Evolutionary conservation across 805 yeast species (phyloP), one percentile per base, ranked within the genome.

Genomic region (Wickerhamiella domercqiae): DNA sequence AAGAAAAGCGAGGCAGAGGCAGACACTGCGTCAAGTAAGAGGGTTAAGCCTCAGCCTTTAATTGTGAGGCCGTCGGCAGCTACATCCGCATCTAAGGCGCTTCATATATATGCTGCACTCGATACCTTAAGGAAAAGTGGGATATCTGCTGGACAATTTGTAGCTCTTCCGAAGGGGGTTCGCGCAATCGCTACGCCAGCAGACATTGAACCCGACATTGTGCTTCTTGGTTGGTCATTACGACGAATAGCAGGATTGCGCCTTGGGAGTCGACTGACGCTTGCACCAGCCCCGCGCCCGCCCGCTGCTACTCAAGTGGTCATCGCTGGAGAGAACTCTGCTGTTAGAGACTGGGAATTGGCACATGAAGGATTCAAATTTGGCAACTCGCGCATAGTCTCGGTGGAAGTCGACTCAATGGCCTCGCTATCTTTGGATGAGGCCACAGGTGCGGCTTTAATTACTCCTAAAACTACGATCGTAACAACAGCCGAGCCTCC

Each of bases 251-350:
- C 64, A 9, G 67, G 63, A 30, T 44, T 67, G 1, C 41, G 67
- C 3, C 54, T 68, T 4, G 78, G 78, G 32, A 76, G 71, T 39
- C 52, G 75, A 32, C 44, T 71, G 16, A 59, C 60, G 21, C 45
- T 87, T 0, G 49, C 52, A 9, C 75, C 67, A 46, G 59, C 56
- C 4, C 47, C 54, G 2, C 78, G 71, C 39, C 82, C 84, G 3
- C 56, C 54, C 2, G 62, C 57, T 39, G 70, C 70, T 0, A 45
- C 54, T 2, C 47, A 41, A 25, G 57, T 71, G 1, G 9, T 13
- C 13, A n/a, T n/a, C n/a, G n/a, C n/a, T n/a, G n/a, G n/a, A n/a
- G n/a, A n/a, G n/a, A n/a, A n/a, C n/a, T n/a, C n/a, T n/a, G n/a
- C n/a, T n/a, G n/a, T n/a, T n/a, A n/a, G n/a, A n/a, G n/a, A n/a